phyloP scores from a whole-genome alignment of 2,329 filamentous ascomycete genomes.

The Pseudogymnoascus sp. region DNA sequence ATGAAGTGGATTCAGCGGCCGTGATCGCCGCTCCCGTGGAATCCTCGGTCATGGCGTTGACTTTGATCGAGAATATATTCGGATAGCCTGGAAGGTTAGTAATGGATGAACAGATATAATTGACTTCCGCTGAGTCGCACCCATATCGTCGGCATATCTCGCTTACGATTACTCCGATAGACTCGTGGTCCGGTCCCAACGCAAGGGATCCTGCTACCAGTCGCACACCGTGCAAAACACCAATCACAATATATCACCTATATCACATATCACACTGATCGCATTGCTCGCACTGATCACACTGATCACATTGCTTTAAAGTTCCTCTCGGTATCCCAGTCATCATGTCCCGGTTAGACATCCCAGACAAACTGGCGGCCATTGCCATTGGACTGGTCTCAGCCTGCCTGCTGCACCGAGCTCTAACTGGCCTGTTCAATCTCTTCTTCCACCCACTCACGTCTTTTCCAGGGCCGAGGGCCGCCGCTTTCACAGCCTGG shows the following conservation, averaged over 20 bases:
- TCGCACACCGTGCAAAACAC: constrained; percentile 14
- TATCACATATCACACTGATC: constrained; percentile 2
- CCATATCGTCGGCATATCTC: not conserved
- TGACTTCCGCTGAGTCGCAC: not conserved
- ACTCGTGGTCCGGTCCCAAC: not conserved
- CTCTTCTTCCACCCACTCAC: constrained; percentile 24
- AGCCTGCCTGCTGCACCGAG: not conserved
- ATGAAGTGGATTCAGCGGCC: not conserved
- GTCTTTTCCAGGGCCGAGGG: constrained; percentile 25
- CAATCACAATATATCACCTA: constrained; percentile 4
- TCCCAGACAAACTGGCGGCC: not conserved
- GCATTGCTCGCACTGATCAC: not conserved
- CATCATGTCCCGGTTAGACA: not conserved
- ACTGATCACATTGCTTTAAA: not conserved
- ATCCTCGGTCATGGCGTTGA: not conserved
- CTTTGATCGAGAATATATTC: not conserved
- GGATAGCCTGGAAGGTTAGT: not conserved
- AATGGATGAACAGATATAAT: not conserved
- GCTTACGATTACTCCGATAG: not conserved
- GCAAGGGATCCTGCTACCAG: constrained; percentile 4
- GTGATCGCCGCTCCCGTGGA: not conserved
- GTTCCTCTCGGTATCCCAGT: not conserved
- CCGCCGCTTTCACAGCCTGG: constrained; percentile 23
- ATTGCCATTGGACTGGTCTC: not conserved
- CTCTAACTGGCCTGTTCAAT: constrained; percentile 11